A percentile compares a stretch with the other conserved stretches of the same genome.
Evolutionary conservation across 768 basidiomycete genomes (phyloP).

Genomic region (Lactarius indigo): DNA sequence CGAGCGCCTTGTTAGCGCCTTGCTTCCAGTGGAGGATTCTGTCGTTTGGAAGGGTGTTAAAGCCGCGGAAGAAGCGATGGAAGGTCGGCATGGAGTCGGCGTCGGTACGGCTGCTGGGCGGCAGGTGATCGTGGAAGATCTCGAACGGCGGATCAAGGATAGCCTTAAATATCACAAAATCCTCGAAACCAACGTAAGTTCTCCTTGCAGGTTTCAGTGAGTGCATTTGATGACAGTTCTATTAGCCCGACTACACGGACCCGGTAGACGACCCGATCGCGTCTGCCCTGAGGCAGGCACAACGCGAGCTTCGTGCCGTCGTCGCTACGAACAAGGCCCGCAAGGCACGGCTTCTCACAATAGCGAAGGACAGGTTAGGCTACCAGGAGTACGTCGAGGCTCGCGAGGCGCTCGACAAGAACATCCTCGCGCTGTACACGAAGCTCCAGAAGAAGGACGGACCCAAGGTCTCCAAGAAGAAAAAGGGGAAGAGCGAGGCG

Average conservation of each 20-base stretch:
- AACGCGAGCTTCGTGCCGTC: slow-evolving; percentile 73
- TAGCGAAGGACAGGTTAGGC: slow-evolving; percentile 84
- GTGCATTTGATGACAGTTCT: slow-evolving; percentile 25
- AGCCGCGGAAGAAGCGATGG: slow-evolving; percentile 81
- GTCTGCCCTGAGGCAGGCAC: slow-evolving; percentile 83
- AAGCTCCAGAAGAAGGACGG: slow-evolving; percentile 82
- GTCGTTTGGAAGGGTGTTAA: slow-evolving; percentile 72
- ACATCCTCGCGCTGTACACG: slow-evolving; percentile 66
- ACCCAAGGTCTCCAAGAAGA: slow-evolving; percentile 68
- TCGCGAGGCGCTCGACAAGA: slow-evolving; percentile 84
- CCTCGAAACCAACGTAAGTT: slow-evolving; percentile 63
- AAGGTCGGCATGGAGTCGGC: slow-evolving; percentile 70
- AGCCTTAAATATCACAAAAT: slow-evolving; percentile 76
- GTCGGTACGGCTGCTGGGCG: slow-evolving; percentile 74
- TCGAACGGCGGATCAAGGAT: slow-evolving; percentile 72
- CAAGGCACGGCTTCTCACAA: slow-evolving; percentile 61
- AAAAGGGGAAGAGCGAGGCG: slow-evolving; percentile 46
- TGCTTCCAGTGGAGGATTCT: slow-evolving; percentile 65
- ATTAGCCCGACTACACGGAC: slow-evolving; percentile 67
- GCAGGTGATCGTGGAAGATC: slow-evolving; percentile 74
- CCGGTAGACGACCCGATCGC: slow-evolving; percentile 94
- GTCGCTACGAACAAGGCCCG: slow-evolving; percentile 81
- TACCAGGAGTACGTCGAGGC: slow-evolving; percentile 88
- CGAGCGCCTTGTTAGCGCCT: slow-evolving; percentile 74
- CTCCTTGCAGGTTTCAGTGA: slow-evolving; percentile 3